Base-by-base conservation (phyloP, 306 rosid species). In the Trichosanthes cucumerina region DNA sequence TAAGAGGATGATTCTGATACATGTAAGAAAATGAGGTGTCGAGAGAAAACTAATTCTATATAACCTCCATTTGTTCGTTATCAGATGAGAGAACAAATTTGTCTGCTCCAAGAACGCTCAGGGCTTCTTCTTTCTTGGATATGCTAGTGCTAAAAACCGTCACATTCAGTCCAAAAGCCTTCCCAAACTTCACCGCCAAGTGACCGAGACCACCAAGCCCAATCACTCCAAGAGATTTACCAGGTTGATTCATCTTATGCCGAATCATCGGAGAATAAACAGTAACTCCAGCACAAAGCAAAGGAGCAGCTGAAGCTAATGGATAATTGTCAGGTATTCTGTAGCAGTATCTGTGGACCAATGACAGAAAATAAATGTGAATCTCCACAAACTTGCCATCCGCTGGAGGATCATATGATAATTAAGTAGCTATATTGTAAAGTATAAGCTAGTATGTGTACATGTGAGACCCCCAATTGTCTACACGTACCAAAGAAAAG, bases 181-280 rank as follows among this genome's bases (percentile, higher is more conserved):
- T 92, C 62, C 93, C 97, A 76, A 92, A 92, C 84, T 92, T 92
- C 76, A 88, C 96, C 4, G 97, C 97, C 93, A 92, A 83, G 80
- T 93, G 98, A 70, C 98, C 97, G 10, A 93, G 98, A 81, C 97
- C 98, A 70, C 97, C 98, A 44, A 93, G 97, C 44, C 96, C 98
- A 79, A 93, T 83, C 86, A 93, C 97, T 36, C 97, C 98, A 1
- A 93, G 89, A 73, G 97, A 88, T 80, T 93, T 90, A 34, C 98
- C 98, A 7, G 98, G 92, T 80, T 90, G 92, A 80, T 91, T 91
- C 98, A 93, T 93, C 66, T 88, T 88, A 82, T 91, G 96, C 56
- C 86, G 91, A 80, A 87, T 77, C 98, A 91, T 93, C 1, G 98
- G 97, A 79, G 97, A 39, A 86, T 91, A 93, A 47, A 93, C 93